Conservation (phyloP, 1,139 yeast species). For the Yamadazyma trypodendri region DNA sequence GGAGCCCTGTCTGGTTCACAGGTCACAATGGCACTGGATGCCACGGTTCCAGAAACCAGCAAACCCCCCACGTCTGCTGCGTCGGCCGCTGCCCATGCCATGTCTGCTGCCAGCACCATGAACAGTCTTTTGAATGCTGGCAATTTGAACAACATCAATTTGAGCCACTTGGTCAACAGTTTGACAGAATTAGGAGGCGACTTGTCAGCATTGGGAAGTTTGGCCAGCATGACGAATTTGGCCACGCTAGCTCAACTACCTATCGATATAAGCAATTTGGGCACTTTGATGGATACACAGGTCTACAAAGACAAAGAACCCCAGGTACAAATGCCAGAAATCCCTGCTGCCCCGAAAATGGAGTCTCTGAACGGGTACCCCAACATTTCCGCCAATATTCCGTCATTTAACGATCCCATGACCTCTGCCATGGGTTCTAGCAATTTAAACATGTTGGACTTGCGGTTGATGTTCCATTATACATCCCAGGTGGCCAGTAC, state of each 20-base stretch:
- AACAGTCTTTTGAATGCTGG: constrained; percentile 38
- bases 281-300: constrained; percentile 28
- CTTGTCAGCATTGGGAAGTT: constrained; percentile 34
- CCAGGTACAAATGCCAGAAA: background rate
- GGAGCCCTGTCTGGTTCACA: constrained; percentile 1
- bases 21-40: background rate
- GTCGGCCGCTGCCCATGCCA: constrained; percentile 1
- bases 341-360: background rate
- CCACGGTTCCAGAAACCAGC: background rate
- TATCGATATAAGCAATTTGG: constrained; percentile 38
- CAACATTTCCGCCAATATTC: constrained; percentile 29
- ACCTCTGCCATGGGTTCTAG: constrained; percentile 20
- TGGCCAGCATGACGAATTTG: constrained; percentile 41
- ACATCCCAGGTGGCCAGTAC: constrained; percentile 82
- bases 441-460: constrained; percentile 67
- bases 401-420: constrained; percentile 17
- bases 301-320: constrained; percentile 10
- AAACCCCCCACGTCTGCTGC: constrained; percentile 1
- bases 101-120: constrained; percentile 5
- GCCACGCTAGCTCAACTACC: constrained; percentile 48
- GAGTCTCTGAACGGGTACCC: constrained; percentile 15
- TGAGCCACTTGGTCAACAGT: constrained; percentile 46
- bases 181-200: constrained; percentile 39
- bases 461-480: constrained; percentile 83
- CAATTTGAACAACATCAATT: constrained; percentile 42